Conservation (phyloP, 495 filamentous ascomycete genomes). For the Lindgomyces ingoldianus region DNA sequence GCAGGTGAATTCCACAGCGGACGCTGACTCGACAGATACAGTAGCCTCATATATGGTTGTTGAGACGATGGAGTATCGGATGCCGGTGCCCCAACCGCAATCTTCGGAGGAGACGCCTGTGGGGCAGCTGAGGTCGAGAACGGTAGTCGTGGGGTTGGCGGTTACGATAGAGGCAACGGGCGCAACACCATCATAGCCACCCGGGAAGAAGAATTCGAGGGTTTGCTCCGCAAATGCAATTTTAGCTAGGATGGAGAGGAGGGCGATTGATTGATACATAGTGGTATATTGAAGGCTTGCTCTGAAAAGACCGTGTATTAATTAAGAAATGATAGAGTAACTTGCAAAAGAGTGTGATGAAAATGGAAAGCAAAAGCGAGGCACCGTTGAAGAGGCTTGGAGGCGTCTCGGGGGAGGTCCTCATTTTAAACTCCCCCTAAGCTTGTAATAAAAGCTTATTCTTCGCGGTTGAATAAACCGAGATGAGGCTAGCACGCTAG, state of each 20-base stretch:
- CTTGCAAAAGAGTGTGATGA: slow-evolving; percentile 8
- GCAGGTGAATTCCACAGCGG: slow-evolving; percentile 4
- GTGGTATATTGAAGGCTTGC: not conserved
- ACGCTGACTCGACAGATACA: not conserved
- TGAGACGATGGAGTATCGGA: slow-evolving; percentile 19
- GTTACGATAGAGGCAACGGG: slow-evolving; percentile 11
- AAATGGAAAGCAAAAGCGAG: not conserved
- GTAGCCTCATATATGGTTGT: slow-evolving; percentile 9
- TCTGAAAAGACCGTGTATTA: not conserved
- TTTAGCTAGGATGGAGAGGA: slow-evolving; percentile 2
- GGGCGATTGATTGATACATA: slow-evolving; percentile 8
- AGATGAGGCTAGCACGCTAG: no score
- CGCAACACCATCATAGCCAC: slow-evolving; percentile 45
- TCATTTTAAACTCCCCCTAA: not conserved
- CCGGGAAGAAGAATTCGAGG: slow-evolving; percentile 75
- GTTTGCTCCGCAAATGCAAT: slow-evolving; percentile 50
- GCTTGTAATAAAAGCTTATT: not conserved
- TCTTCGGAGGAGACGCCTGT: slow-evolving; percentile 4
- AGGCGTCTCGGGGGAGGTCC: not conserved
- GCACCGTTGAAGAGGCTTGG: not conserved
- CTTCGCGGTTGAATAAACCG: no score
- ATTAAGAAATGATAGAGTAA: not conserved
- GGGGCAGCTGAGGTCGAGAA: slow-evolving; percentile 16
- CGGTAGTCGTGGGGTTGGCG: slow-evolving; percentile 19
- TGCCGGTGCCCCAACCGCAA: slow-evolving; percentile 12